These are phyloP conservation scores for Oryza nivara DNA, from an alignment of 176 grass and related monocot species.

Conservation along the genomic window DNA sequence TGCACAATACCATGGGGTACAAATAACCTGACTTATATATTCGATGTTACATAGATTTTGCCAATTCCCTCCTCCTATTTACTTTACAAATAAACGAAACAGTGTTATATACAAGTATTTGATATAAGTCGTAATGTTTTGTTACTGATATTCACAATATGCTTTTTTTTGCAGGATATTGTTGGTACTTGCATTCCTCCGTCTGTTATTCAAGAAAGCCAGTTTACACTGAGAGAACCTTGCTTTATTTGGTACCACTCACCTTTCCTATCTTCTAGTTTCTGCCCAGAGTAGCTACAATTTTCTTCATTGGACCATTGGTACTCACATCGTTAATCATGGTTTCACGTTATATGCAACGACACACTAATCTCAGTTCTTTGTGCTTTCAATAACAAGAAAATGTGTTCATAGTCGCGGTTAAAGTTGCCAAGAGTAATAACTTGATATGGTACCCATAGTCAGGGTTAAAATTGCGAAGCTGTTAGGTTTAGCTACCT, in stretches of 20 bases:
- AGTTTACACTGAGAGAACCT: background rate
- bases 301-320: background rate
- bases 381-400: background rate
- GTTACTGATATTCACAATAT: slow-evolving; percentile 8
- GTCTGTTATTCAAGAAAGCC: slow-evolving; percentile 2
- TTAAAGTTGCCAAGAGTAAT: background rate
- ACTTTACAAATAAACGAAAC: background rate
- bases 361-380: background rate
- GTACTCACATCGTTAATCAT: background rate
- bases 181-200: slow-evolving; percentile 8
- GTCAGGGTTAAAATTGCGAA: background rate
- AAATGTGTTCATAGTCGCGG: background rate
- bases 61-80: background rate
- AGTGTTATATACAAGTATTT: background rate
- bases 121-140: background rate
- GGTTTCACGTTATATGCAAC: slow-evolving; percentile 1
- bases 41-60: background rate
- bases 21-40: slow-evolving; percentile 12
- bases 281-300: background rate
- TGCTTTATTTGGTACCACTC: slow-evolving; percentile 32
- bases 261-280: slow-evolving; percentile 33
- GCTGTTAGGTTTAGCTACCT: background rate
- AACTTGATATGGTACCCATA: background rate
- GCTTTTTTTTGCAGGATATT: slow-evolving; percentile 18
- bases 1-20: background rate